Conservation (phyloP, 2,329 filamentous ascomycete species). For the Aspergillus calidoustus region DNA sequence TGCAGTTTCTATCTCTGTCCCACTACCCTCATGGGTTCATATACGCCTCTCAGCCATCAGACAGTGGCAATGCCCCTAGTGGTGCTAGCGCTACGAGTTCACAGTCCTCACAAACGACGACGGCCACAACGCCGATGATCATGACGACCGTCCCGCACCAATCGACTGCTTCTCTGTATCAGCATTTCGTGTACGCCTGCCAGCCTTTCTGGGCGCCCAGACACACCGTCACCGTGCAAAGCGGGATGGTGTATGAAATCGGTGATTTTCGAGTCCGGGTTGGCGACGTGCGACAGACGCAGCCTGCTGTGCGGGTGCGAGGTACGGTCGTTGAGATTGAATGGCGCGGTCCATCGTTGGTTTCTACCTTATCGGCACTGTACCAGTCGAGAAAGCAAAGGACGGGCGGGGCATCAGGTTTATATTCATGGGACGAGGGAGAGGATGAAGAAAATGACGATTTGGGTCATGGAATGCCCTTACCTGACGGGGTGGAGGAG, state of each 20-base stretch:
- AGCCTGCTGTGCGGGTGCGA: conserved; percentile 41
- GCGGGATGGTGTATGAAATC: conserved; percentile 46
- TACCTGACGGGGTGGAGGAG: conserved; percentile 37
- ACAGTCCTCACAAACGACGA: conserved; percentile 8
- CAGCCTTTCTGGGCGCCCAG: conserved; percentile 50
- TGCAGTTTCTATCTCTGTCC: conserved; percentile 49
- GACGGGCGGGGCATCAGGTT: neutral
- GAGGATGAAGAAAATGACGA: conserved; percentile 25
- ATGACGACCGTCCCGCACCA: conserved; percentile 46
- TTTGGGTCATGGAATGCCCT: conserved; percentile 32
- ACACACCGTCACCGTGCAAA: conserved; percentile 41
- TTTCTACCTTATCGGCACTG: conserved; percentile 28
- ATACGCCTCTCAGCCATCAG: conserved; percentile 41
- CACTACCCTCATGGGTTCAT: conserved; percentile 48
- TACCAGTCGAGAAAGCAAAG: conserved; percentile 11
- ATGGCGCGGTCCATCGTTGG: conserved; percentile 45
- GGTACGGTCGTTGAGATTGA: conserved; percentile 52
- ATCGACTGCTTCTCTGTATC: conserved; percentile 41
- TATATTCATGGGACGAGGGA: neutral
- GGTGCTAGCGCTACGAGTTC: conserved; percentile 6
- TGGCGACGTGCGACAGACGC: conserved; percentile 49
- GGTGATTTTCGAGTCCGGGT: conserved; percentile 49
- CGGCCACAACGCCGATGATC: conserved; percentile 31
- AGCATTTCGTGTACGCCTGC: conserved; percentile 47
- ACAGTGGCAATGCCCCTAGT: conserved; percentile 13